A percentile compares a stretch with the other conserved stretches of the same genome.
Evolutionary conservation across 352 stramenopile species (phyloP).

Genomic region (Phytophthora megakarya): DNA sequence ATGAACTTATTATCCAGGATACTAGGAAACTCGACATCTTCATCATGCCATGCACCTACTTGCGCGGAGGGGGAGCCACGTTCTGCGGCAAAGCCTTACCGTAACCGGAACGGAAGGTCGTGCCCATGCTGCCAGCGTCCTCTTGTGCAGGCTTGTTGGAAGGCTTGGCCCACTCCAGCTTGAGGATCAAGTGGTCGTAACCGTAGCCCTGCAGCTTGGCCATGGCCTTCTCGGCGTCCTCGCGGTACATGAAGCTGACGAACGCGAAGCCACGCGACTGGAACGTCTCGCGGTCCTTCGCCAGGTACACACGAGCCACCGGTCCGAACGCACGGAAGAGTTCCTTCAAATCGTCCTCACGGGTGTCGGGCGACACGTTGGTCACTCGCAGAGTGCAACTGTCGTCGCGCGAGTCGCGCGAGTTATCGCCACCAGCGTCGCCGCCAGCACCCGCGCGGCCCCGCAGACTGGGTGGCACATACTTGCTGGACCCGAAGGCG

Average conservation of each 20-base stretch:
- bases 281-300: constrained; percentile 98
- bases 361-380: constrained; percentile 98
- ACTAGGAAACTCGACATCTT: constrained; percentile 11
- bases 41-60: constrained; percentile 47
- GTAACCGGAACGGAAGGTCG: constrained; percentile 89
- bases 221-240: constrained; percentile 96
- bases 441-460: constrained; percentile 48
- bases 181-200: constrained; percentile 99
- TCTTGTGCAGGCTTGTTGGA: constrained; percentile 85
- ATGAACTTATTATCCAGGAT: constrained; percentile 20
- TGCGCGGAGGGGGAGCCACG: constrained; percentile 74
- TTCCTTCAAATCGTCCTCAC: constrained; percentile 98
- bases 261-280: constrained; percentile 98
- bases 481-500: constrained; percentile 85
- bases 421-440: constrained; percentile 34
- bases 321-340: constrained; percentile 97
- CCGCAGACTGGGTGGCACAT: constrained; percentile 85
- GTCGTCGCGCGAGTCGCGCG: constrained; percentile 61
- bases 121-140: constrained; percentile 81
- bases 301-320: constrained; percentile 97
- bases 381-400: constrained; percentile 97
- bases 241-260: constrained; percentile 96
- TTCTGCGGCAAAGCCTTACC: constrained; percentile 89
- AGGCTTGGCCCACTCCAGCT: constrained; percentile 99
- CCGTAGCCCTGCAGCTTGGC: constrained; percentile 97